Evolutionary conservation across 225 moss, liverwort and hornwort genomes (phyloP).

Genomic region (Asterella californica): DNA sequence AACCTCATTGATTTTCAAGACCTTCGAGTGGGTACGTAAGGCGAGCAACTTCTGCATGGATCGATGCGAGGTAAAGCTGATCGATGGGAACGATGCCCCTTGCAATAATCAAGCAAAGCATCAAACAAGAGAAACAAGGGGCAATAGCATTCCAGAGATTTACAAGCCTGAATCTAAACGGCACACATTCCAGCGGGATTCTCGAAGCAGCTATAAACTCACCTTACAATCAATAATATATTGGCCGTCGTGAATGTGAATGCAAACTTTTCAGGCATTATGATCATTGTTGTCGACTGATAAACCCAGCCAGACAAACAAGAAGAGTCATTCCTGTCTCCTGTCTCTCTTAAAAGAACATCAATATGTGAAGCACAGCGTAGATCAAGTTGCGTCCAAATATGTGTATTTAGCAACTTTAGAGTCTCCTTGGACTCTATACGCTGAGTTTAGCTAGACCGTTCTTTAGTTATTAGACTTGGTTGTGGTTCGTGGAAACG

Average conservation of each 20-base stretch:
- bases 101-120: no score
- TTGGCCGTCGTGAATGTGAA: conserved; percentile 43
- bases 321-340: no score
- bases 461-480: background rate
- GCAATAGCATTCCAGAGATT: no score
- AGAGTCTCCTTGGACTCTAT: background rate
- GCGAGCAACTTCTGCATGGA: background rate
- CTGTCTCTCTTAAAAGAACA: no score
- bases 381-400: background rate
- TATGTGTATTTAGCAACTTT: background rate
- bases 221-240: conserved; percentile 41
- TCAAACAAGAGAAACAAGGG: no score
- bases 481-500: no score
- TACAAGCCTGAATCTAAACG: no score
- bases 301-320: no score
- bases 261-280: conserved; percentile 46
- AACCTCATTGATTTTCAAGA: background rate
- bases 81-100: no score
- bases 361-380: background rate
- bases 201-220: background rate
- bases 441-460: background rate
- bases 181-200: no score
- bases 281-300: conserved; percentile 41
- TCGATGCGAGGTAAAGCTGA: no score
- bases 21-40: no score